A percentile compares a stretch with the other conserved stretches of the same genome.
These are phyloP conservation scores for Schwanniomyces polymorphus DNA, from an alignment of 805 yeast genomes.

Conservation along the genomic window DNA sequence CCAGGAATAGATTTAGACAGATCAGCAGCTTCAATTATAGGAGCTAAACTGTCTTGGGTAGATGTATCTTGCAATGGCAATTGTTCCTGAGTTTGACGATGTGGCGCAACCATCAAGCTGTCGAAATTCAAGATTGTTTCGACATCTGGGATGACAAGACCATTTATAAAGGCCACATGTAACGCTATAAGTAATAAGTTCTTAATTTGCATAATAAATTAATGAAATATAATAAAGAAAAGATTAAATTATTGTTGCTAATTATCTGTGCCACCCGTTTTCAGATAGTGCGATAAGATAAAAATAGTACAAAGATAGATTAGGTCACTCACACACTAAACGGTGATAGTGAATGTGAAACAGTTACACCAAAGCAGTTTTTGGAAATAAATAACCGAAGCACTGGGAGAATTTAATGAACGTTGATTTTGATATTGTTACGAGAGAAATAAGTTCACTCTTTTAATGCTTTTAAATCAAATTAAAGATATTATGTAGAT, in stretches of 20 bases:
- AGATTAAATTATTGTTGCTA: not conserved
- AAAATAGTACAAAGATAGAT: not conserved
- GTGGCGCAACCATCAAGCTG: not conserved
- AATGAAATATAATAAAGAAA: not conserved
- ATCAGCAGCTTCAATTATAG: not conserved
- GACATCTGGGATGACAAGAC: constrained; percentile 8
- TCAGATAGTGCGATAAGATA: not conserved
- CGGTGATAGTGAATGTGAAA: too few species aligned
- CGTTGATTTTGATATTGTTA: too few species aligned
- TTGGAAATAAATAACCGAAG: too few species aligned
- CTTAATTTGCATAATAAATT: not conserved
- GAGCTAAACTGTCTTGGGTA: not conserved
- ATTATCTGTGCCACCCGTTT: not conserved
- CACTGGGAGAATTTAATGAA: too few species aligned
- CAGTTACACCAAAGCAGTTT: too few species aligned
- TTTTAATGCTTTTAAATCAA: too few species aligned
- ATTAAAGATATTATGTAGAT: too few species aligned
- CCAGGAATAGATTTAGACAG: constrained; percentile 50
- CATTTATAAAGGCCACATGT: constrained; percentile 3
- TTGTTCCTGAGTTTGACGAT: not conserved
- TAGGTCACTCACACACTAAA: not conserved
- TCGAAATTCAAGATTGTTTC: constrained; percentile 8
- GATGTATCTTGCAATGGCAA: not conserved
- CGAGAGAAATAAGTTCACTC: too few species aligned
- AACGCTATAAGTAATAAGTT: not conserved